A percentile compares a stretch with the other conserved stretches of the same genome.
Conservation (phyloP, 768 basidiomycete species). For the Galerina marginata region DNA sequence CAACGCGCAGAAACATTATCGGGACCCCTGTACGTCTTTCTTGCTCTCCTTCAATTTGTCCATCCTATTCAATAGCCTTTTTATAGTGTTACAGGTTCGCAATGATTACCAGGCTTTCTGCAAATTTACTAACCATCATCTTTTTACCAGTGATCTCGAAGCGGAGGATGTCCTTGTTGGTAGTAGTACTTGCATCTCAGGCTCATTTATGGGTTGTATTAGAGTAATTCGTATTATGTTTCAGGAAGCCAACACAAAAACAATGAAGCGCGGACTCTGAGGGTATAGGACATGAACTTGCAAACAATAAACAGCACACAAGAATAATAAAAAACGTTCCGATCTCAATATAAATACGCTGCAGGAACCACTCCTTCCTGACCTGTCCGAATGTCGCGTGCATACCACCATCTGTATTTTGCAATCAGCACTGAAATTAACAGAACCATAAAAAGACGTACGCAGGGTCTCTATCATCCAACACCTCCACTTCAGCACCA, state of each 20-base stretch:
- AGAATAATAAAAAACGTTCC: slow-evolving; percentile 35
- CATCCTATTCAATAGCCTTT: not conserved
- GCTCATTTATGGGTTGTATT: slow-evolving; percentile 1
- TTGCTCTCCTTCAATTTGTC: not conserved
- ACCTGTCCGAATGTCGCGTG: slow-evolving; percentile 78
- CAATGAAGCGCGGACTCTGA: slow-evolving; percentile 17
- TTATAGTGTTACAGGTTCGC: slow-evolving; percentile 13
- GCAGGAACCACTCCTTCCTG: slow-evolving; percentile 91
- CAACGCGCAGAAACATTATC: slow-evolving; percentile 89
- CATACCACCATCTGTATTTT: slow-evolving; percentile 88
- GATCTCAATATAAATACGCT: slow-evolving; percentile 81
- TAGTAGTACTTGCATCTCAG: not conserved
- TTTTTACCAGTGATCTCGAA: not conserved
- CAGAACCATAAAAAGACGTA: slow-evolving; percentile 45
- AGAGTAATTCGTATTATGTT: slow-evolving; percentile 20
- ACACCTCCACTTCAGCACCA: slow-evolving; percentile 74
- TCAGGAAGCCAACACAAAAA: slow-evolving; percentile 16
- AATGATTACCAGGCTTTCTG: not conserved
- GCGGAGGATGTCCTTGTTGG: not conserved
- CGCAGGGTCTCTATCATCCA: slow-evolving; percentile 84
- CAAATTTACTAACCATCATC: not conserved
- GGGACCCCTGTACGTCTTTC: slow-evolving; percentile 58
- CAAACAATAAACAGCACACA: slow-evolving; percentile 42
- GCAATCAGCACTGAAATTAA: slow-evolving; percentile 19
- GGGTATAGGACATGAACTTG: slow-evolving; percentile 32